Base-by-base conservation (phyloP, 2,329 filamentous ascomycete genomes). In the Pseudocercospora fuligena region DNA sequence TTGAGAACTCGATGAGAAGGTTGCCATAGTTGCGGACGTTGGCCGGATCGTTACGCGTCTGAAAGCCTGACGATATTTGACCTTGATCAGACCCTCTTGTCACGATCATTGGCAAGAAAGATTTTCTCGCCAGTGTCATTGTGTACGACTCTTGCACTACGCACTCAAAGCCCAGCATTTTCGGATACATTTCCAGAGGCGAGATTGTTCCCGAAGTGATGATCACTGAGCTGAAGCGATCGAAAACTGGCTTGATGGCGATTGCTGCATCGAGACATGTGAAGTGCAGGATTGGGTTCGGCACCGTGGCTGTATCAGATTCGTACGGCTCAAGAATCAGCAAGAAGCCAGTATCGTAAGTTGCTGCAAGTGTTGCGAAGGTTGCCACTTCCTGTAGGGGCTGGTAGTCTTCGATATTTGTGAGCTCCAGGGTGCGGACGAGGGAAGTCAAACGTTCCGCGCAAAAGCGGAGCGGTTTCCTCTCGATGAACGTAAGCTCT, bases 181-280 rank as follows among this genome's bases (percentile, higher is more conserved):
- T 97, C 0, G 95, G 96, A 75, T 99, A 99, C 91, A 99, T 99
- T 78, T 99, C 96, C 3, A 99, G 82, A 0, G 95, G 95, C 1
- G 95, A 98, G 68, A 99, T 93, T 1, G 95, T 99, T 69, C 95
- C 95, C 0, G 95, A 98, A 0, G 95, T 99, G 77, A 99, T 98
- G 76, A 99, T 97, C 70, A 99, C 95, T 1, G 95, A 98, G 79
- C 92, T 94, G 79, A 99, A 99, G 60, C 95, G 90, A 66, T 99
- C 94, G 76, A 99, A 97, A 5, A 99, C 94, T 0, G 95, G 95
- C 69, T 95, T 96, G 76, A 99, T 99, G 49, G 96, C 95, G 71
- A 99, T 99, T 0, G 96, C 95, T 3, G 95, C 95, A 79, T 99
- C 95, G 23, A 99, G 85, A 75, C 95, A 99, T 2, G 94, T 95